Percentiles rank a stretch among this genome's conserved stretches.
These are phyloP conservation scores for Penicillium sp. DNA, from an alignment of 2,329 filamentous ascomycete genomes.

Conservation along the genomic window DNA sequence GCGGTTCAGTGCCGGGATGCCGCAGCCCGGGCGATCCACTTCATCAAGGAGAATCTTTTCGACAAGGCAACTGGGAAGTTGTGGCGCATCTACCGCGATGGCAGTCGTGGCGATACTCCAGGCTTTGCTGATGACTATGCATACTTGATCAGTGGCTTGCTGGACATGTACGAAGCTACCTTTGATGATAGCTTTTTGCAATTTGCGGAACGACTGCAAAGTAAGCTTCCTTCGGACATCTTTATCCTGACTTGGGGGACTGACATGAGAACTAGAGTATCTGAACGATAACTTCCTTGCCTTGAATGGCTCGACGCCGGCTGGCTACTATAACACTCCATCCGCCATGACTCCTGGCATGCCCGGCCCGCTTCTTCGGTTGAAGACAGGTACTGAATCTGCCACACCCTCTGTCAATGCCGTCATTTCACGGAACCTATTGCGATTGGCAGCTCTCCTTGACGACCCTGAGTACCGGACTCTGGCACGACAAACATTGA, in stretches of 20 bases:
- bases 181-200: constrained; percentile 72
- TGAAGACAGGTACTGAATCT: constrained; percentile 95
- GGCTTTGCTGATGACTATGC: constrained; percentile 96
- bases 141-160: constrained; percentile 76
- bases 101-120: constrained; percentile 60
- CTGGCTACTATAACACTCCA: constrained; percentile 45
- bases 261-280: constrained; percentile 51
- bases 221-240: constrained; percentile 44
- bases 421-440: constrained; percentile 81
- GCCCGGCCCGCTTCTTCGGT: constrained; percentile 64
- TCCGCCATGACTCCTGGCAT: constrained; percentile 61
- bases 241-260: background rate
- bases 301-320: constrained; percentile 38
- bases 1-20: constrained; percentile 62
- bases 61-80: constrained; percentile 62
- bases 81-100: constrained; percentile 72
- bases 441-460: constrained; percentile 71
- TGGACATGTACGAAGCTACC: constrained; percentile 82
- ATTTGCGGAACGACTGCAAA: constrained; percentile 80
- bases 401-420: constrained; percentile 89
- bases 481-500: constrained; percentile 71
- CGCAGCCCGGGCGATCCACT: constrained; percentile 68
- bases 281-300: constrained; percentile 82
- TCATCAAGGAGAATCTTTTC: constrained; percentile 74
- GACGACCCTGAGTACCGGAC: constrained; percentile 63